phyloP scores from a whole-genome alignment of 148 eudicot species.

The Polygonum maritimum region DNA sequence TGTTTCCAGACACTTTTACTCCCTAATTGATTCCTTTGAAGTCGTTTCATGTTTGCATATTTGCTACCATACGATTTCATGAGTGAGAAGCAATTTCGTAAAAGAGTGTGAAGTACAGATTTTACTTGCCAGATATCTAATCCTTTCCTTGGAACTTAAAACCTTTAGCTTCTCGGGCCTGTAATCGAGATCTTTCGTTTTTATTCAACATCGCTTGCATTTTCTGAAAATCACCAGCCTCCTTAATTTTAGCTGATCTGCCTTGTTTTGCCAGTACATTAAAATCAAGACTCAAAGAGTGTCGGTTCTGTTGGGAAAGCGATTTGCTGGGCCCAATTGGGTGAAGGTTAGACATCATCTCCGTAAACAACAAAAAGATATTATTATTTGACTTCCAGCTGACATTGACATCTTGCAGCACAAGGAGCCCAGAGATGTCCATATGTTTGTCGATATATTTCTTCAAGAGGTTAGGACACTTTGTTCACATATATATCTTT shows the following conservation, averaged over 20 bases:
- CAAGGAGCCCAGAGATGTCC: slow-evolving; percentile 99
- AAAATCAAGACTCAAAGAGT: slow-evolving; percentile 81
- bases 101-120: not conserved
- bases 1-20: slow-evolving; percentile 15
- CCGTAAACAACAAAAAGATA: not conserved
- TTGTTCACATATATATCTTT: not conserved
- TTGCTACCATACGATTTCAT: not conserved
- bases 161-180: not conserved
- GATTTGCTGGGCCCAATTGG: slow-evolving; percentile 93
- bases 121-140: not conserved
- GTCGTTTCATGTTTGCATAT: not conserved
- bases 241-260: not conserved
- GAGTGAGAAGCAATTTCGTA: not conserved
- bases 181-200: too few relatives aligned
- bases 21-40: not conserved
- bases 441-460: slow-evolving; percentile 93
- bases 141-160: not conserved
- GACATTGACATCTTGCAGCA: slow-evolving; percentile 45
- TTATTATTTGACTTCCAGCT: not conserved
- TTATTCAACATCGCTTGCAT: not conserved
- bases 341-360: slow-evolving; percentile 46
- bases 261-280: slow-evolving; percentile 51
- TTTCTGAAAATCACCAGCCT: not conserved
- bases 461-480: slow-evolving; percentile 61
- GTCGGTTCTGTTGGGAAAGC: slow-evolving; percentile 75